Evolutionary conservation across 495 filamentous ascomycete species (phyloP), one percentile per base, ranked within the genome.

Genomic region (Stereocaulon alpinum): DNA sequence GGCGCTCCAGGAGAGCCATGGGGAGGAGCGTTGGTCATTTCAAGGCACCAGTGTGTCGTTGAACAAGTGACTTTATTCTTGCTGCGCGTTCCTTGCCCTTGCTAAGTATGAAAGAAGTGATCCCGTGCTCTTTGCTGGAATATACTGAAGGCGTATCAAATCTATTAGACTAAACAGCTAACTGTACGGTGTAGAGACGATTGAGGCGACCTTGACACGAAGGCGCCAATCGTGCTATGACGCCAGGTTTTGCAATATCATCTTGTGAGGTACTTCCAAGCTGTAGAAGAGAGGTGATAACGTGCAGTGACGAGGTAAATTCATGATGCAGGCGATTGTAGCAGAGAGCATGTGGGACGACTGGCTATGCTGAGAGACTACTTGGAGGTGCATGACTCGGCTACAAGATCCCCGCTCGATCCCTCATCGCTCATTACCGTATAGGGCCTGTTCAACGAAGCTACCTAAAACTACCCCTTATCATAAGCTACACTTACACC

Each of bases 1-100:
- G 72, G 63, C 70, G 74, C 72, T 73, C 76, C 75, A 73, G 75
- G 70, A 68, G 74, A 74, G 56, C 67, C 58, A 63, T 74, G 68
- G 62, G 73, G 69, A 62, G 75, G 72, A 66, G 69, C 68, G 68
- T 77, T 73, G 61, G 71, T 69, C 74, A 77, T 79, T 29, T 57
- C 49, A 64, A 42, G 42, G 42, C 34, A 47, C 54, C 20, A 34
- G 17, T 43, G n/a, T 37, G 30, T 40, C 12, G 4, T n/a, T 40
- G 41, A 40, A 60, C 42, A 37, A 29, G 40, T 58, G 56, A 58
- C 20, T 22, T 17, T 1, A 18, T 18, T 50, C 18, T 20, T 27
- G 14, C 47, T 51, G 6, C 15, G 17, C 18, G n/a, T 45, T 59
- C 10, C 29, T 42, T 27, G 20, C 17, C 40, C 3, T 41, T 42